phyloP scores from a whole-genome alignment of 2,329 filamentous ascomycete species.

The Penicillium vulpinum region DNA sequence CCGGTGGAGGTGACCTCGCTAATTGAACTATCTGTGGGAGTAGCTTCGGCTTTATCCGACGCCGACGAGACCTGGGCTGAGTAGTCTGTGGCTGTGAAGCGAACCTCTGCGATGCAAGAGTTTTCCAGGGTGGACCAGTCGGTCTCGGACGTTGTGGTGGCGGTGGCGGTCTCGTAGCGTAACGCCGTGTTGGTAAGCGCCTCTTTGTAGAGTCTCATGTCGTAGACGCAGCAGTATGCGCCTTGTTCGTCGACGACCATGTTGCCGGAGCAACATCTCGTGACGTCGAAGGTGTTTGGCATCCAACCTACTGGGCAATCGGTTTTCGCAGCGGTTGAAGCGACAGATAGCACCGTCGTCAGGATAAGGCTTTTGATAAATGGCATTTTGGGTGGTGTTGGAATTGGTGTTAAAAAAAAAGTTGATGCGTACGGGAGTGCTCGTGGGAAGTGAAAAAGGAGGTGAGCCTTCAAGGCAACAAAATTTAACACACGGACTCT shows the following conservation, averaged over 20 bases:
- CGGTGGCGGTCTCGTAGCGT: neutral
- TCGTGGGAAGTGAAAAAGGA: neutral
- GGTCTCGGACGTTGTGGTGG: neutral
- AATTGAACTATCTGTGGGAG: neutral
- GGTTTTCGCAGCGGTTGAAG: neutral
- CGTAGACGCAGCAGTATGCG: constrained; percentile 9
- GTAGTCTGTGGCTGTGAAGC: constrained; percentile 11
- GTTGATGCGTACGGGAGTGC: neutral
- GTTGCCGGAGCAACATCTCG: constrained; percentile 3
- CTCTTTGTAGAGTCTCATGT: neutral
- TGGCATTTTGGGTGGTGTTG: neutral
- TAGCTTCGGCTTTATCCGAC: neutral
- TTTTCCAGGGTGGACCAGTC: neutral
- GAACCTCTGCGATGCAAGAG: constrained; percentile 1
- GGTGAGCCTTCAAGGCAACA: neutral
- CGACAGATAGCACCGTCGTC: neutral
- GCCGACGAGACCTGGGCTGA: constrained; percentile 10
- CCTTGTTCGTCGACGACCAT: neutral
- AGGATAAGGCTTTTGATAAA: neutral
- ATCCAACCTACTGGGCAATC: constrained; percentile 1
- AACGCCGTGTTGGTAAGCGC: neutral
- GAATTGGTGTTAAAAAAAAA: neutral
- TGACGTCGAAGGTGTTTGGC: neutral
- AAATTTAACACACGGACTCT: too few relatives aligned
- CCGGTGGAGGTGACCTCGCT: neutral